Base-by-base conservation (phyloP, 192 early-diverging fungal genomes). In the Umbelopsis sp. region DNA sequence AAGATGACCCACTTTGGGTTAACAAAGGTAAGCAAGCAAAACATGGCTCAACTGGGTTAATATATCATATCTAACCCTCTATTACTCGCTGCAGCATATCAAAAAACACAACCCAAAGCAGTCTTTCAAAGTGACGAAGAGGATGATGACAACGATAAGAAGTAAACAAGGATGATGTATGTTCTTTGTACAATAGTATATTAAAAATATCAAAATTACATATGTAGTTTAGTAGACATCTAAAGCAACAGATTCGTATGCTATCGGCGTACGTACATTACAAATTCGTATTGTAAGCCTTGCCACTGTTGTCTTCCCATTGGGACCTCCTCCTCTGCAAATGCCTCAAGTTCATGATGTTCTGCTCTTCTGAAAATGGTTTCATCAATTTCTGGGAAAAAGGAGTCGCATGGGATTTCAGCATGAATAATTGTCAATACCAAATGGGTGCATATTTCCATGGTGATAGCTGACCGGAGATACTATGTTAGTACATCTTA, bases 1-100 rank as follows among this genome's bases (percentile, higher is more conserved):
- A 92, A 71, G 81, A 84, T 34, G 91, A 97, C 71, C 95, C 95
- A 6, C 87, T 87, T 77, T 98, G 95, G 90, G 88, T 97, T 71
- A 85, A 68, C 25, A 76, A 76, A 47, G 82, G 82, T 83, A 75
- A 71, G 56, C 9, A 12, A 44, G 6, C 24, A 71, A 36, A 1
- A 9, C n/a, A n/a, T n/a, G n/a, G 0, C 44, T 1, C n/a, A 11
- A 20, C 29, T 17, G 22, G 22, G 32, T 53, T 70, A 14, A 22
- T 49, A 36, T 2, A 51, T 45, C 50, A 32, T 52, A 34, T 54
- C 49, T 50, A 50, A 50, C 22, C 20, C 49, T 6, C 43, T 8
- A 25, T 34, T 20, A n/a, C 38, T 9, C 14, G 43, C 86, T 8
- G 90, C 89, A 24, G 93, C 94, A 0, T 97, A 97, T 69, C 82